Conservation (phyloP, 2,329 filamentous ascomycete genomes). For the Fusarium sp. region DNA sequence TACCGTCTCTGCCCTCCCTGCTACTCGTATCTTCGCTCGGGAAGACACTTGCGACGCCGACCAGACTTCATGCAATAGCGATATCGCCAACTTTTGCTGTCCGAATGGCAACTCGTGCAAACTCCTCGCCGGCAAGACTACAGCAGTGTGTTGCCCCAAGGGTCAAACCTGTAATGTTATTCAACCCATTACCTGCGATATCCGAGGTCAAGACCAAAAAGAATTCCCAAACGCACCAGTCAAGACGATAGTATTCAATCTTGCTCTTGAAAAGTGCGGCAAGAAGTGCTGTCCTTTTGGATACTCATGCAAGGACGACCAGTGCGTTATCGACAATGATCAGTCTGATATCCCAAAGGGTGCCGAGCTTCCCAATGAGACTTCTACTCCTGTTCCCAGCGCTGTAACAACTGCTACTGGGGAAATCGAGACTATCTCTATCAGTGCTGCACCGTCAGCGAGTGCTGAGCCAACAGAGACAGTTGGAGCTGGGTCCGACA, state of each 20-base stretch:
- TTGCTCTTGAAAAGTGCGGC: conserved; percentile 68
- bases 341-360: conserved; percentile 57
- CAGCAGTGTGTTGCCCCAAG: conserved; percentile 76
- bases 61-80: conserved; percentile 64
- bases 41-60: conserved; percentile 62
- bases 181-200: conserved; percentile 35
- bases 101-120: conserved; percentile 64
- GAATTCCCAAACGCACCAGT: conserved; percentile 67
- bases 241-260: conserved; percentile 72
- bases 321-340: conserved; percentile 65
- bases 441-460: conserved; percentile 36
- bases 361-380: conserved; percentile 41
- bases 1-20: conserved; percentile 54
- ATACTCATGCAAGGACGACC: conserved; percentile 68
- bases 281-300: conserved; percentile 76
- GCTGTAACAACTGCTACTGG: conserved; percentile 38
- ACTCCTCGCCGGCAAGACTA: conserved; percentile 71
- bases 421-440: conserved; percentile 38
- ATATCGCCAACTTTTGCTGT: conserved; percentile 77
- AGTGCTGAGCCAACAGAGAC: conserved; percentile 32
- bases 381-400: conserved; percentile 32
- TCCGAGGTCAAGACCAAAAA: conserved; percentile 66
- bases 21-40: conserved; percentile 55
- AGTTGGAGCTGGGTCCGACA: conserved; percentile 15
- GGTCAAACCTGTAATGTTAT: conserved; percentile 70